Percentiles rank a stretch among this genome's conserved stretches.
These are phyloP conservation scores for Rhodosporidiobolus sp. DNA, from an alignment of 768 basidiomycete genomes.

Conservation along the genomic window DNA sequence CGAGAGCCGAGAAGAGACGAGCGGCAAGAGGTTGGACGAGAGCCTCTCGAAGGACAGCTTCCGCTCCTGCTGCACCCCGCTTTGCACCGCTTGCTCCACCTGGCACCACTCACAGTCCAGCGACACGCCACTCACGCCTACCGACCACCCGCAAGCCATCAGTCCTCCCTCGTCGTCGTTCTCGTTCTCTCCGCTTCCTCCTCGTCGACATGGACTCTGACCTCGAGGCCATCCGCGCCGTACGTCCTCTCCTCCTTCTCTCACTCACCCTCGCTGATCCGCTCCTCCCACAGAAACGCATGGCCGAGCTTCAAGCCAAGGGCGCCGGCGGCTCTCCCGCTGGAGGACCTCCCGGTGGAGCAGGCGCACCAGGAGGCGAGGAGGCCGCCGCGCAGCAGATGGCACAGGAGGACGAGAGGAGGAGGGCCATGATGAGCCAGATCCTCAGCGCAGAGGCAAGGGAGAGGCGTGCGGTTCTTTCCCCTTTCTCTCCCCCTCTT, in stretches of 20 bases:
- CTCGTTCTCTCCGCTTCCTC: neutral
- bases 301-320: conserved; percentile 50
- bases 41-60: neutral
- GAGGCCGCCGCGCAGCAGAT: conserved; percentile 56
- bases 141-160: neutral
- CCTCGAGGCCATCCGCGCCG: conserved; percentile 54
- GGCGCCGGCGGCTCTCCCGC: conserved; percentile 31
- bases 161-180: neutral
- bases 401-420: conserved; percentile 64
- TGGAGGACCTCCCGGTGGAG: conserved; percentile 29
- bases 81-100: neutral
- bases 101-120: neutral
- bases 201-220: conserved; percentile 48
- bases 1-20: too few species aligned
- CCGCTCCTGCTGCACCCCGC: neutral
- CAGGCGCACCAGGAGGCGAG: conserved; percentile 42
- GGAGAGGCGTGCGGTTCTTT: conserved; percentile 63
- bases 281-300: conserved; percentile 40
- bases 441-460: conserved; percentile 73
- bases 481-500: neutral
- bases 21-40: neutral
- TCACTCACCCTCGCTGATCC: neutral
- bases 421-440: conserved; percentile 71
- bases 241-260: conserved; percentile 41
- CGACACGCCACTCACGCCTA: too few species aligned